Evolutionary conservation across 2,329 filamentous ascomycete genomes (phyloP).

Genomic region (Xylariaceae sp.): DNA sequence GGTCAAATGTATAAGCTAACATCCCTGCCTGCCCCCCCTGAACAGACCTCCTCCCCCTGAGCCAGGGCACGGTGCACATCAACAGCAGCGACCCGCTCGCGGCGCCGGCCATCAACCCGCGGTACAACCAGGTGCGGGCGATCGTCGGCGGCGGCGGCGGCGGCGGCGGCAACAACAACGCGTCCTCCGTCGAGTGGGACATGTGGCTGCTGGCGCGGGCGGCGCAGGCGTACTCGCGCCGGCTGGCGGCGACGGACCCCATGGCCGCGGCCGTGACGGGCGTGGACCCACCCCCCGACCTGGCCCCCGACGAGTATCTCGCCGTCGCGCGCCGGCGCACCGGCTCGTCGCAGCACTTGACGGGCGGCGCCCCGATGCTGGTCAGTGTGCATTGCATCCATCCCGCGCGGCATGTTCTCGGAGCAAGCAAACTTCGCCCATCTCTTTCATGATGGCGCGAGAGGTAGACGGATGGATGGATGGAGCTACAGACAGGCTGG

Average conservation of each 20-base stretch:
- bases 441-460: no score
- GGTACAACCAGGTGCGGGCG: constrained; percentile 5
- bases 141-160: no score
- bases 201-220: constrained; percentile 7
- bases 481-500: no score
- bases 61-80: constrained; percentile 6
- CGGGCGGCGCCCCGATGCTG: constrained; percentile 28
- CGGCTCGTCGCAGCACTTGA: constrained; percentile 6
- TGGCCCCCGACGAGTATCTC: constrained; percentile 5
- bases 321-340: constrained; percentile 2
- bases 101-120: constrained; percentile 5
- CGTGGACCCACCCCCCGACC: not conserved
- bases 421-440: no score
- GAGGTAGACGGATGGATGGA: no score
- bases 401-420: no score
- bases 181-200: constrained; percentile 6
- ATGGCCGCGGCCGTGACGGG: not conserved
- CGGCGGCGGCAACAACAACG: no score
- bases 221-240: constrained; percentile 3
- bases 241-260: constrained; percentile 2
- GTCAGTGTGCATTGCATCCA: no score
- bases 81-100: constrained; percentile 6
- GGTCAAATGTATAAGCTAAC: no score
- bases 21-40: no score
- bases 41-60: constrained; percentile 4